Conservation (phyloP, 441 rosid genomes). For the Populus hybrid region DNA sequence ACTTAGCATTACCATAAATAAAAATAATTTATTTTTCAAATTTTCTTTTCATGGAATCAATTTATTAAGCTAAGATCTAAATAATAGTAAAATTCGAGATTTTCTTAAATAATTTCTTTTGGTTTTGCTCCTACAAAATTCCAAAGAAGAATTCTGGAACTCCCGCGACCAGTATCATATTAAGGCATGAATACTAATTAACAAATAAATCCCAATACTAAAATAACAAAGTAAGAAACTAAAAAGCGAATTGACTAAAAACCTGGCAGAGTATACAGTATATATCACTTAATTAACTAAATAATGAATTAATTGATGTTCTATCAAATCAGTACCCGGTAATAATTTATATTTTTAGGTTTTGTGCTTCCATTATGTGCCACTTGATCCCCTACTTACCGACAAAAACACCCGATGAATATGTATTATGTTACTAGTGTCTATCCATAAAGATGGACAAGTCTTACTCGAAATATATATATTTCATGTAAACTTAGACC, state of each 20-base stretch:
- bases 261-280: background rate
- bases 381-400: conserved; percentile 42
- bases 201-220: background rate
- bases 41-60: background rate
- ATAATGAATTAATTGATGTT: background rate
- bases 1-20: background rate
- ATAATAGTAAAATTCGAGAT: no score
- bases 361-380: background rate
- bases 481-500: background rate
- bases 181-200: background rate
- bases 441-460: background rate
- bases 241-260: background rate
- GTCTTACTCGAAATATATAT: background rate
- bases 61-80: background rate
- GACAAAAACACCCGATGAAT: conserved; percentile 25
- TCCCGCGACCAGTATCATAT: background rate
- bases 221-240: background rate
- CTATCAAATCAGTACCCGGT: background rate
- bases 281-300: background rate
- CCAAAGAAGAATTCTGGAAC: background rate
- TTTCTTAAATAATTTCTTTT: no score
- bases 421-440: background rate
- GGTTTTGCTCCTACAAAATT: background rate
- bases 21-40: no score
- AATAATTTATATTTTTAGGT: background rate